Conservation (phyloP, 495 filamentous ascomycete species). For the Neurospora pannonica region DNA sequence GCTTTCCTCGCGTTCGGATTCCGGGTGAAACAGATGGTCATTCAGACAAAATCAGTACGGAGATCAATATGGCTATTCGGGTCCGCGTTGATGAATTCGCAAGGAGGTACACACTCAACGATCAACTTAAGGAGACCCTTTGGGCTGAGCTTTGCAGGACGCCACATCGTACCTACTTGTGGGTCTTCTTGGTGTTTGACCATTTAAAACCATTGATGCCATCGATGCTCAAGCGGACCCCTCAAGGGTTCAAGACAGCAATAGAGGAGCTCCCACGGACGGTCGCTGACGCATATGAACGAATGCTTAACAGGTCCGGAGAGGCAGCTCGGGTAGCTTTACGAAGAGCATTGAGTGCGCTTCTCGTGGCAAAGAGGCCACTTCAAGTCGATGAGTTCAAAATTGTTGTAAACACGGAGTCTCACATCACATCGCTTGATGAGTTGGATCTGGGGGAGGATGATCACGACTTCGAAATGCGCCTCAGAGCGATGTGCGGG, state of each 20-base stretch:
- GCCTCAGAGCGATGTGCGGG: neutral
- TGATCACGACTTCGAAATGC: neutral
- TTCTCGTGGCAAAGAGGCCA: no score
- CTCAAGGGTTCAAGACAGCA: neutral
- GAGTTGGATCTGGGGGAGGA: neutral
- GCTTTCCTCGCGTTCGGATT: neutral
- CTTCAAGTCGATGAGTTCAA: no score
- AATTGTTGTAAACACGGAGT: neutral
- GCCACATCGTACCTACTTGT: neutral
- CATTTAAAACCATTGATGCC: neutral
- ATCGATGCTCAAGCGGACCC: neutral
- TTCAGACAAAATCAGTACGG: neutral
- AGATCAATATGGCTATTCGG: neutral
- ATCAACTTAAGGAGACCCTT: neutral
- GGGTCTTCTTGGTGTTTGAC: neutral
- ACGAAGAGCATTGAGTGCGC: no score
- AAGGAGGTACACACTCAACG: rapidly evolving
- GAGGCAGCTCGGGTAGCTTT: no score
- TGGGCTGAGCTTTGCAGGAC: neutral
- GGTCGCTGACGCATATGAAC: neutral
- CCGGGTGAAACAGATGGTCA: neutral
- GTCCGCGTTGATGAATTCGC: neutral
- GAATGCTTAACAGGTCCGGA: neutral
- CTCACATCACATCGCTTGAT: neutral
- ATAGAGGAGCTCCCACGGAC: neutral